Percentiles rank a stretch among this genome's conserved stretches.
phyloP scores from a whole-genome alignment of 2,329 filamentous ascomycete genomes.

The Exserohilum turcica region DNA sequence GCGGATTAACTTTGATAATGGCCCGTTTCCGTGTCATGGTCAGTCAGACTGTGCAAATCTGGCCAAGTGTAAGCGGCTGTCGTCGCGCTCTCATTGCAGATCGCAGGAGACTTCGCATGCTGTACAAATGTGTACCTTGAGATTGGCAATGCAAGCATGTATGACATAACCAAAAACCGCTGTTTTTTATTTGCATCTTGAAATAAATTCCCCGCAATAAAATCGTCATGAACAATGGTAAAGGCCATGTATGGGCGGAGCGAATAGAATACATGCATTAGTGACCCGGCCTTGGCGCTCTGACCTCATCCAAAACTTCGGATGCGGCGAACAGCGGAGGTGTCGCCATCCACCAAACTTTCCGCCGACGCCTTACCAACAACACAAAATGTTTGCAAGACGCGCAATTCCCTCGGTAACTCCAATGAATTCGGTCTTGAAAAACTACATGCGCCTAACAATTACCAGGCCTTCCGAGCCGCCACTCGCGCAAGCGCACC shows the following conservation, averaged over 20 bases:
- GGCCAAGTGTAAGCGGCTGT: no score
- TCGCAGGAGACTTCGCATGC: no score
- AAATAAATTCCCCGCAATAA: background rate
- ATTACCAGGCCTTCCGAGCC: conserved; percentile 44
- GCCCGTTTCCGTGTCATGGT: no score
- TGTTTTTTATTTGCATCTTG: background rate
- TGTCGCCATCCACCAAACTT: conserved; percentile 22
- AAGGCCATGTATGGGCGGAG: background rate
- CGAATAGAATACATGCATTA: conserved; percentile 6
- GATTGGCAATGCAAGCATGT: background rate
- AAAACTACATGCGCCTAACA: conserved; percentile 10
- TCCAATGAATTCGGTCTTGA: background rate
- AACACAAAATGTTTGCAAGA: conserved; percentile 46
- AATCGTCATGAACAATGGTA: no score
- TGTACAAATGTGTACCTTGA: background rate
- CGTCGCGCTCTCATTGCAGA: no score
- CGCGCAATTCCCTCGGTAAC: conserved; percentile 45
- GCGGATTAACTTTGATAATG: no score
- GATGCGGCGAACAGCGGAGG: conserved; percentile 32
- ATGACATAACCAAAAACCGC: background rate
- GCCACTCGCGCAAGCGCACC: conserved; percentile 35
- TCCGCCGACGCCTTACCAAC: conserved; percentile 18
- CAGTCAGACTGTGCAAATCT: no score
- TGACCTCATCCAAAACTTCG: conserved; percentile 39
- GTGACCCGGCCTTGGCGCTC: conserved; percentile 29